These are phyloP conservation scores for Dalbergia cochinchinensis DNA, from an alignment of 306 rosid species.

Conservation along the genomic window DNA sequence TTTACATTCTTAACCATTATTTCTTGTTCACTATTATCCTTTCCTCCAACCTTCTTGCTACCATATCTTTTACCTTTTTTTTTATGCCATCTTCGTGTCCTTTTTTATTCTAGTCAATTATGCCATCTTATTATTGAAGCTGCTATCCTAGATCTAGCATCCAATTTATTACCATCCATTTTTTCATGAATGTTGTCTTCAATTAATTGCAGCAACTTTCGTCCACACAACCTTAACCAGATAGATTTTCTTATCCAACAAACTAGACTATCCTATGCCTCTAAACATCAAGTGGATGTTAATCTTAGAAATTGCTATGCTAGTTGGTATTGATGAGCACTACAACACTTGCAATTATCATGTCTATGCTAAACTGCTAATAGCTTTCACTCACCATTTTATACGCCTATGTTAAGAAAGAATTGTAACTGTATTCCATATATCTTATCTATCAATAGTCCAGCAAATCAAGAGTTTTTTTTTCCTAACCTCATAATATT, in stretches of 20 bases:
- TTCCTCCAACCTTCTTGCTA: background rate
- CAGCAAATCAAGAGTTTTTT: conserved; percentile 2
- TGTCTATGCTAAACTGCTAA: background rate
- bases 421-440: background rate
- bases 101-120: conserved; percentile 5
- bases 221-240: background rate
- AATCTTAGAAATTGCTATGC: background rate
- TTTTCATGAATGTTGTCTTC: background rate
- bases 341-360: background rate
- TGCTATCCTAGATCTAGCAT: background rate
- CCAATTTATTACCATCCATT: background rate
- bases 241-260: conserved; percentile 8
- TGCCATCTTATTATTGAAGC: conserved; percentile 18
- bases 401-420: background rate
- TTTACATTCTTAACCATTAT: background rate
- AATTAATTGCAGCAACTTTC: too few relatives aligned
- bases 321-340: background rate
- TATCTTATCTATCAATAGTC: background rate
- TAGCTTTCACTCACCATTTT: background rate
- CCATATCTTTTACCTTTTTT: background rate
- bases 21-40: background rate
- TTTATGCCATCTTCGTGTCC: background rate
- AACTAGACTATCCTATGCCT: background rate
- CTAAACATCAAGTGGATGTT: background rate
- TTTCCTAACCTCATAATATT: conserved; percentile 75